Evolutionary conservation across 2,329 filamentous ascomycete species (phyloP).

Genomic region (Pseudogymnoascus sp.): DNA sequence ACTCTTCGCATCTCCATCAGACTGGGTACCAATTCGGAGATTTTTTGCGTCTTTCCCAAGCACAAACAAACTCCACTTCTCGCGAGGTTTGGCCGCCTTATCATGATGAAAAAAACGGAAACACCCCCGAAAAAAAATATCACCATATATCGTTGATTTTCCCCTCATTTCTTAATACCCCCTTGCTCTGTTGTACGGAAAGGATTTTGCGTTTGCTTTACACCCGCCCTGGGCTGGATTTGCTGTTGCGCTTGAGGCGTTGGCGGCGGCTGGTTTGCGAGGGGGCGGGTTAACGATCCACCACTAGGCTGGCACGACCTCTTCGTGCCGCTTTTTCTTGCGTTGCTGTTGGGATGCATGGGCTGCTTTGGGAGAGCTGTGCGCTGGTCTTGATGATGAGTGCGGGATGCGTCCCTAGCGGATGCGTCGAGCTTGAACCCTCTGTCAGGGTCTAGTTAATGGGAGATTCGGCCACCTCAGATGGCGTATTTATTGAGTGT

Average conservation of each 20-base stretch:
- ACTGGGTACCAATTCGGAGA: slow-evolving; percentile 28
- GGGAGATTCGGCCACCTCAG: slow-evolving; percentile 31
- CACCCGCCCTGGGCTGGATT: slow-evolving; percentile 11
- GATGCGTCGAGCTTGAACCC: slow-evolving; percentile 26
- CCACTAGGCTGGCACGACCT: slow-evolving; percentile 27
- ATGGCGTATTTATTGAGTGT: slow-evolving; percentile 6
- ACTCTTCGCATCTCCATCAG: slow-evolving; percentile 28
- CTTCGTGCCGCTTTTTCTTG: slow-evolving; percentile 27
- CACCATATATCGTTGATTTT: slow-evolving; percentile 26
- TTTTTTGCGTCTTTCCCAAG: slow-evolving; percentile 23
- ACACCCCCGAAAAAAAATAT: slow-evolving; percentile 10
- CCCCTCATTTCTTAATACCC: slow-evolving; percentile 31
- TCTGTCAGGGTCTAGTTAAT: slow-evolving; percentile 25
- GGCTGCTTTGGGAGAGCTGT: slow-evolving; percentile 26
- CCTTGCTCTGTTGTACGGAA: slow-evolving; percentile 27
- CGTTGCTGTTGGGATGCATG: slow-evolving; percentile 29
- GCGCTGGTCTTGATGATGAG: slow-evolving; percentile 28
- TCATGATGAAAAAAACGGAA: slow-evolving; percentile 29
- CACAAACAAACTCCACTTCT: slow-evolving; percentile 31
- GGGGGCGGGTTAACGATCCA: slow-evolving; percentile 16
- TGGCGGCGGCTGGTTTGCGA: slow-evolving; percentile 15
- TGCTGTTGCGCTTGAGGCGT: slow-evolving; percentile 13
- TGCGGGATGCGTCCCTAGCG: slow-evolving; percentile 23
- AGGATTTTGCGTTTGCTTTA: slow-evolving; percentile 28
- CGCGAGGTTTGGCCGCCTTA: slow-evolving; percentile 40